These are phyloP conservation scores for Medicago ruthenica DNA, from an alignment of 306 rosid genomes.

Conservation along the genomic window DNA sequence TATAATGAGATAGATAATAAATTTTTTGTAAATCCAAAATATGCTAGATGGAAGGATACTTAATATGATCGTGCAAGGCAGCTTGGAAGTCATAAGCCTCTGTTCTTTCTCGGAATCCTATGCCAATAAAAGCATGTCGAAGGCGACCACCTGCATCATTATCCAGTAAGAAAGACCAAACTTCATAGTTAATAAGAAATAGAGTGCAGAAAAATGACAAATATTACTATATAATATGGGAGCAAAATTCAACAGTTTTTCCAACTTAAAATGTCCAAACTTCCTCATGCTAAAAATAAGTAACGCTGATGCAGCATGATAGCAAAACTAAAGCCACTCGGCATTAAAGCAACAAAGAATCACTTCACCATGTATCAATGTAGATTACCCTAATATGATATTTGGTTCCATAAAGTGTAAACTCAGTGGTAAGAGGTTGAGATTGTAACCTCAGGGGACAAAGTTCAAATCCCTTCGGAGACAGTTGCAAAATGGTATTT, in stretches of 20 bases:
- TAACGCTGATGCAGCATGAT: constrained; percentile 26
- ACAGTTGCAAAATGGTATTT: too few species aligned
- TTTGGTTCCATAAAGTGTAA: not conserved
- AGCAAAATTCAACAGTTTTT: constrained; percentile 32
- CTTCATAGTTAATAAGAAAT: constrained; percentile 11
- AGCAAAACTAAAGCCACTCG: constrained; percentile 20
- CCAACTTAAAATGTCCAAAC: constrained; percentile 32
- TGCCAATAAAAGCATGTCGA: constrained; percentile 95
- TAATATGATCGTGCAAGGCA: constrained; percentile 94
- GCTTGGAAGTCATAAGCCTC: constrained; percentile 99
- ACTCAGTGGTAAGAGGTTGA: too few species aligned
- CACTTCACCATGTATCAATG: not conserved
- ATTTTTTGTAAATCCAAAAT: constrained; percentile 30
- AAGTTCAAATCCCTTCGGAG: too few species aligned
- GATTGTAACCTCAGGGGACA: too few species aligned
- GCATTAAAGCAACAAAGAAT: constrained; percentile 14
- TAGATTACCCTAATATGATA: constrained; percentile 5
- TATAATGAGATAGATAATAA: not conserved
- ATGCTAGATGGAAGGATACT: constrained; percentile 59
- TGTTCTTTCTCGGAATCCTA: constrained; percentile 95
- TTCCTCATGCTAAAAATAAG: constrained; percentile 29
- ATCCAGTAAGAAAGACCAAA: constrained; percentile 32
- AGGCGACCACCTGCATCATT: constrained; percentile 77
- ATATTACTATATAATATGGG: constrained; percentile 22
- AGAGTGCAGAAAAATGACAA: constrained; percentile 28